Evolutionary conservation across 306 rosid species (phyloP).

Genomic region (Sicyos baderoa): DNA sequence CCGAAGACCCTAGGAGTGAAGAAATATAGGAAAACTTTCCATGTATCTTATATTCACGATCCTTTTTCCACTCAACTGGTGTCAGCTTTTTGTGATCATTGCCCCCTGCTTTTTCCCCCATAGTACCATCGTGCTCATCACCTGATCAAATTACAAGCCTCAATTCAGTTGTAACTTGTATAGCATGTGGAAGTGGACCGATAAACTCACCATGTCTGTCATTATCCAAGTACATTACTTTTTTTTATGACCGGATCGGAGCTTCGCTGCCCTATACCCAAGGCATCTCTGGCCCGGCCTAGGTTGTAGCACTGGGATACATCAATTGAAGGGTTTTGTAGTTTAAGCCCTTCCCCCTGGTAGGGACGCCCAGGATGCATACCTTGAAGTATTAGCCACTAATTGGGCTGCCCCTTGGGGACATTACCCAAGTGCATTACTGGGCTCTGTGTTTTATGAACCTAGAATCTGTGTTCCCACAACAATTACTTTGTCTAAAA

Average conservation of each 20-base stretch:
- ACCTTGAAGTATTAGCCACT: no score
- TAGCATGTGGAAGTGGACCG: background rate
- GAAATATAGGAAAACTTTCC: background rate
- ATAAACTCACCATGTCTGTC: background rate
- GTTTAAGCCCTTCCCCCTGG: no score
- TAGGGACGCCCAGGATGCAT: no score
- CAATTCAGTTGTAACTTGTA: background rate
- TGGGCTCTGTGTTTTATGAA: background rate
- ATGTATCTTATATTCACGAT: background rate
- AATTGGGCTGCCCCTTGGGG: no score
- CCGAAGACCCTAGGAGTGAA: background rate
- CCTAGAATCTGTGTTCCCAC: background rate
- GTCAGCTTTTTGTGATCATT: no score
- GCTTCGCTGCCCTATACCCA: no score
- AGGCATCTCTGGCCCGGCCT: no score
- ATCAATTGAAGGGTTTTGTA: no score
- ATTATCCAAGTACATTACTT: background rate
- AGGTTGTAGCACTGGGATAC: no score
- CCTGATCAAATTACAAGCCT: background rate
- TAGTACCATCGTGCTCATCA: background rate
- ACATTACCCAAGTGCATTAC: background rate
- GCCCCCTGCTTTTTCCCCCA: background rate
- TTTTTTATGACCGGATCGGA: no score
- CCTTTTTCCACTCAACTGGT: conserved; percentile 4
- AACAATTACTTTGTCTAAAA: background rate